phyloP scores from a whole-genome alignment of 139 green algal species.

The Closterium sp. region DNA sequence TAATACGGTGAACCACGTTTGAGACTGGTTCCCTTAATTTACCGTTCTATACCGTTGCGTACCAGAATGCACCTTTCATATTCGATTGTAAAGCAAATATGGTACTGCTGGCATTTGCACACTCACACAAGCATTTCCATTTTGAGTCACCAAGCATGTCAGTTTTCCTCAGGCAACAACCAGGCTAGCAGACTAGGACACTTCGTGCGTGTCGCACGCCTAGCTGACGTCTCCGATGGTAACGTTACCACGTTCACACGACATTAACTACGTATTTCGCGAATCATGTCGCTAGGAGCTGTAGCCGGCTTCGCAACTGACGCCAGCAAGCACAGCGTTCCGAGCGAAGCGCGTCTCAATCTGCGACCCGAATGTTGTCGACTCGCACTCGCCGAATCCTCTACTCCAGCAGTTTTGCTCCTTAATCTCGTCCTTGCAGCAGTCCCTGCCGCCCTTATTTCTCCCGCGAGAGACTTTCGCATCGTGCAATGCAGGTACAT shows the following conservation, averaged over 20 bases:
- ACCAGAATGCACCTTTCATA: too few relatives aligned
- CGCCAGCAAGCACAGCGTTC: neutral
- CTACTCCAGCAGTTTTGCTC: neutral
- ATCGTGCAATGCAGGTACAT: neutral
- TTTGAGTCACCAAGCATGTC: too few relatives aligned
- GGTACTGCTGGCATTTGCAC: too few relatives aligned
- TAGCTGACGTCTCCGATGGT: too few relatives aligned
- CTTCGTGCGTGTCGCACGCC: too few relatives aligned
- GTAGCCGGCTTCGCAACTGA: neutral
- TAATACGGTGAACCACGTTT: too few relatives aligned
- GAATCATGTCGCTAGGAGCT: neutral
- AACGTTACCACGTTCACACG: neutral
- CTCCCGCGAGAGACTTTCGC: neutral
- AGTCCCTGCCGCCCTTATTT: neutral
- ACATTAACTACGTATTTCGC: neutral
- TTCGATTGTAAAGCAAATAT: too few relatives aligned
- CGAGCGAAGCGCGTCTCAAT: neutral
- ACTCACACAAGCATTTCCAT: too few relatives aligned
- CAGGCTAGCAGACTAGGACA: too few relatives aligned
- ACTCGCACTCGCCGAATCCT: neutral
- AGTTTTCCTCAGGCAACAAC: too few relatives aligned
- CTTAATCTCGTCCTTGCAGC: neutral
- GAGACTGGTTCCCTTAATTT: too few relatives aligned
- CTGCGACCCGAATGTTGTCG: neutral
- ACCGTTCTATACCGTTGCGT: too few relatives aligned